Base-by-base conservation (phyloP, 2,329 filamentous ascomycete genomes). In the Mycosphaerella arachidis region DNA sequence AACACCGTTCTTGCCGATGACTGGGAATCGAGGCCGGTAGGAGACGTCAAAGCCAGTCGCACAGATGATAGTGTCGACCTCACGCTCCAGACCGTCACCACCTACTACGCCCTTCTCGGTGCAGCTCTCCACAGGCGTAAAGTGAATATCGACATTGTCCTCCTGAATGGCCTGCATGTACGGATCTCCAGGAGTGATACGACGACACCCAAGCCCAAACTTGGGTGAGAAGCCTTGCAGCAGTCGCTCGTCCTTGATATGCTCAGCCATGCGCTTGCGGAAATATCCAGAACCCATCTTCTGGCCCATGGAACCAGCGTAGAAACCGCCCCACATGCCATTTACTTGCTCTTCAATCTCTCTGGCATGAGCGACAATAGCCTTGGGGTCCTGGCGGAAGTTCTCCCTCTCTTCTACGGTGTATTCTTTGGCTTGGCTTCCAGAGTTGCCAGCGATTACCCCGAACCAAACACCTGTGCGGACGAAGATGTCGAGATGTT, bases 121-220 rank as follows among this genome's bases (percentile, higher is more conserved):
- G 31, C 57, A 45, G 13, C 33, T 18, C 16, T 27, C 29, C 13
- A 55, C 57, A 5, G 57, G 40, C 1, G 27, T 46, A 13, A 20
- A 33, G 54, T 56, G 54, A 3, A 56, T 16, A 6, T 20, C 31
- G 1, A 81, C 79, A 51, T 83, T 82, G 12, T 74, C 71, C 55
- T 75, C 61, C 2, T 70, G 69, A 45, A 81, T 68, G 77, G 79
- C 76, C 65, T 82, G 77, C n/a, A 82, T 75, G 63, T 79, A 82
- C 1, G 79, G 79, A 35, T 78, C 77, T 0, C 80, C 80, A 0
- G 80, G 81, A 0, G 80, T 81, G 13, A 80, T 65, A 4, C 80
- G 72, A 7, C 79, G 72, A 59, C 80, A 82, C 1, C 79, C 79
- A 13, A 56, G 40, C 24, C 40, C 27, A 20, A 56, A 56, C 3